These are phyloP conservation scores for Colletotrichum tamarilloi DNA, from an alignment of 2,329 filamentous ascomycete genomes.

Conservation along the genomic window DNA sequence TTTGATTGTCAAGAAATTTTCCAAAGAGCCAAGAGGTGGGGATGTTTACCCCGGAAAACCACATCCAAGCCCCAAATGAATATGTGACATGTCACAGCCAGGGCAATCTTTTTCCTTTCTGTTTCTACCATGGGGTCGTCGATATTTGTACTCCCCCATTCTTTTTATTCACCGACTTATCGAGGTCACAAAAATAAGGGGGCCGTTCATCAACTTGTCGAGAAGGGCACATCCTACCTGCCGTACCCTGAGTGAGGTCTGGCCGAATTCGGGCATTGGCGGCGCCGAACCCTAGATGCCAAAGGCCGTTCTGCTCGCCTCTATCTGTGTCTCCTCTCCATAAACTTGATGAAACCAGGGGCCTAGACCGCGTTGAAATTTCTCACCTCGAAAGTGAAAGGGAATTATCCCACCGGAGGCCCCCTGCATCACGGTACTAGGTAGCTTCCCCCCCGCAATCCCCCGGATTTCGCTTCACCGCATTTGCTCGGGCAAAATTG, in stretches of 20 bases:
- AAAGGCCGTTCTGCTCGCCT: neutral
- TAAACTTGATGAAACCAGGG: neutral
- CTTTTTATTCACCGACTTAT: neutral
- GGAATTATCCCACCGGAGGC: neutral
- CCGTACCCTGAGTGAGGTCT: neutral
- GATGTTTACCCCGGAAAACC: slow-evolving; percentile 8
- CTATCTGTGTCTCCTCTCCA: neutral
- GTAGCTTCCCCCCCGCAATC: neutral
- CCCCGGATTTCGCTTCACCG: neutral
- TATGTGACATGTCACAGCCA: too few relatives aligned
- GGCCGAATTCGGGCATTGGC: neutral
- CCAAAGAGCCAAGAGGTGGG: neutral
- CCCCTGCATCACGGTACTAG: neutral
- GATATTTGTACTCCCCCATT: too few relatives aligned
- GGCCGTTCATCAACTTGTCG: neutral
- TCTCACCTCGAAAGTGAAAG: neutral
- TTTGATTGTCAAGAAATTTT: neutral
- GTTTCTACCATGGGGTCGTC: too few relatives aligned
- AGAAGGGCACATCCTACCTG: neutral
- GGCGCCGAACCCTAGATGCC: neutral
- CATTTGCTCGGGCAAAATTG: neutral
- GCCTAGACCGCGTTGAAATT: neutral
- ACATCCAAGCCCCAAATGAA: neutral
- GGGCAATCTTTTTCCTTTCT: too few relatives aligned
- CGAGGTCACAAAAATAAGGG: too few relatives aligned